Base-by-base conservation (phyloP, 2,329 filamentous ascomycete genomes). In the Fusarium nodosum region DNA sequence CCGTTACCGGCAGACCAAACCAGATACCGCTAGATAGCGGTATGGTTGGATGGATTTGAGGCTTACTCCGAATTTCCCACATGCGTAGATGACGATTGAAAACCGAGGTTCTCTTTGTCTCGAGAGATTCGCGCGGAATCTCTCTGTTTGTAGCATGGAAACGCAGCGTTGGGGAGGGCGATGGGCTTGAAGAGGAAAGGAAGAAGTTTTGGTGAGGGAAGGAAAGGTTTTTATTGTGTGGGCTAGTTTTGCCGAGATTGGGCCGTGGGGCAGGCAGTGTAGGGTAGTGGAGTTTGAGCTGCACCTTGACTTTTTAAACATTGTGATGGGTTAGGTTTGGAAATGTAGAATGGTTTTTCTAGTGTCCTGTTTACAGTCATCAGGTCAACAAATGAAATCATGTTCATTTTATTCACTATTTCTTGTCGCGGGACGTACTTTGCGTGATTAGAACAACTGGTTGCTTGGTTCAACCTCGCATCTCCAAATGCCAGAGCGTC, bases 31-130 rank as follows among this genome's bases (percentile, higher is more conserved):
- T 12, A 22, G 11, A 51, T 10, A 46, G 47, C 41, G 55, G 46
- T 39, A 60, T 30, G 53, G 60, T 26, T 34, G 79, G 75, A 30
- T 70, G 77, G 79, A 76, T 66, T 72, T 78, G 93, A 92, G 94
- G 92, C 94, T 90, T 96, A 92, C 93, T 96, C 93, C 93, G 93
- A 96, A 95, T 96, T 96, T 96, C 93, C 93, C 93, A 94, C 93
- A 93, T 94, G 93, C 93, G 12, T 39, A 52, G 9, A 42, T 3
- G 41, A 42, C 28, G 7, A 16, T 7, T 4, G 24, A 20, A 28
- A n/a, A 33, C 11, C 41, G 24, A 31, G 9, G 24, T 24, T 9
- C 9, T 51, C 13, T 12, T 22, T 45, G 10, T 47, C 24, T 53
- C 33, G 68, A 75, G 69, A 76, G 56, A 59, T 60, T 52, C 31